Base-by-base conservation (phyloP, 1,284 basidiomycete genomes). In the Ceratobasidium sp. region DNA sequence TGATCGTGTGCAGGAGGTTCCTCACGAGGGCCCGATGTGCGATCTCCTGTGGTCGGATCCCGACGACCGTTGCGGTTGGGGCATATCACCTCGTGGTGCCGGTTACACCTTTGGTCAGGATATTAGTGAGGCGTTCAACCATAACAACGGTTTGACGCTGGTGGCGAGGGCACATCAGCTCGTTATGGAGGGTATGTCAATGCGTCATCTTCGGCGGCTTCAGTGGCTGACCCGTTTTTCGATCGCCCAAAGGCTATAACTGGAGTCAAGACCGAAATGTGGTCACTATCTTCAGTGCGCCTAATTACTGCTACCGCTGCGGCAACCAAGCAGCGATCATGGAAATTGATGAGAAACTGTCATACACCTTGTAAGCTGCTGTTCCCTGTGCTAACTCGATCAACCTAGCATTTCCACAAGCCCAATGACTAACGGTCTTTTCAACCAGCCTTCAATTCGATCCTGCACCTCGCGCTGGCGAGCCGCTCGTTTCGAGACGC, bases 71-170 rank as follows among this genome's bases (percentile, higher is more conserved):
- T 98, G 95, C 81, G 97, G 97, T 61, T 99, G 97, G 97, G 97
- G 97, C 44, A 98, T 99, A 79, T 97, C 95, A 77, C 97, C 97
- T 51, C 92, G 97, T 81, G 97, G 97, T 76, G 97, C 97, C 44
- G 97, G 97, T 8, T 99, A 98, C 83, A 99, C 96, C 9, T 99
- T 99, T 80, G 97, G 97, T 28, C 96, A 99, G 81, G 97, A 99
- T 80, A 99, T 99, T 77, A 94, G 92, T 73, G 95, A 97, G 81
- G 94, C 94, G 21, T 97, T 97, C 84, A 96, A 99, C 82, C 97
- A 99, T 82, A 98, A 98, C 83, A 99, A 99, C 79, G 97, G 96
- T 36, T 84, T 99, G 72, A 98, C 96, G 60, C 87, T 99, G 72
- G 95, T 99, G 73, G 94, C 94, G 61, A 88, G 94, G 79, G 95